Base-by-base conservation (phyloP, 2,329 filamentous ascomycete species). In the Colletotrichum tofieldiae region DNA sequence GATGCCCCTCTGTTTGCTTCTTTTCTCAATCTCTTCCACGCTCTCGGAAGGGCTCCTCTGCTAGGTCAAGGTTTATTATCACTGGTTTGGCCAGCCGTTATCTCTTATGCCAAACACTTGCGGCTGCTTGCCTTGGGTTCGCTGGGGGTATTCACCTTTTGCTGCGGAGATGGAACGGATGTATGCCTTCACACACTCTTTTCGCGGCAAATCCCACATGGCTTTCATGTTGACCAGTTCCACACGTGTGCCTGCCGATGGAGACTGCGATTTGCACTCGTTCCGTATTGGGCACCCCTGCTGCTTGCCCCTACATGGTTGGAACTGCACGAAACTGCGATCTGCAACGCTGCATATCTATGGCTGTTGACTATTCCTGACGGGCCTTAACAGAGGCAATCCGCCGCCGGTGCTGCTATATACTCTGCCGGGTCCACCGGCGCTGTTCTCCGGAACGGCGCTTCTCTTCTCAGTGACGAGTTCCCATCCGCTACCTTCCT, bases 401-500 rank as follows among this genome's bases (percentile, higher is more conserved):
- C n/a, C 35, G n/a, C n/a, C 35, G n/a, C 32, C 45, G 45, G 8
- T 26, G 9, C 16, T 71, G 41, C 39, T 67, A 67, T 71, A 59
- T 67, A 63, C 68, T 35, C 43, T 49, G 20, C 47, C 39, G 29
- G 47, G 49, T 45, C 39, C 45, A 43, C 61, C 32, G 45, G 29
- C 16, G 14, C n/a, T 47, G 3, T 20, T 65, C 37, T 14, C 45
- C 8, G 14, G 18, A 45, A 23, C 9, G 60, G 32, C n/a, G 5
- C 26, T 41, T 20, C 47, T 51, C 35, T 41, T 39, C 35, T 43
- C 14, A 49, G 43, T 14, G 16, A 5, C 35, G 29, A n/a, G n/a
- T 6, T 45, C 23, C 29, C 23, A 51, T 14, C n/a, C 23, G 23
- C 32, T 23, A 18, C 59, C 37, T 39, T n/a, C n/a, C 45, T 43